Percentiles rank a stretch among this genome's conserved stretches.
These are phyloP conservation scores for Euphorbia pulcherrima DNA, from an alignment of 345 rosid genomes.

Conservation along the genomic window DNA sequence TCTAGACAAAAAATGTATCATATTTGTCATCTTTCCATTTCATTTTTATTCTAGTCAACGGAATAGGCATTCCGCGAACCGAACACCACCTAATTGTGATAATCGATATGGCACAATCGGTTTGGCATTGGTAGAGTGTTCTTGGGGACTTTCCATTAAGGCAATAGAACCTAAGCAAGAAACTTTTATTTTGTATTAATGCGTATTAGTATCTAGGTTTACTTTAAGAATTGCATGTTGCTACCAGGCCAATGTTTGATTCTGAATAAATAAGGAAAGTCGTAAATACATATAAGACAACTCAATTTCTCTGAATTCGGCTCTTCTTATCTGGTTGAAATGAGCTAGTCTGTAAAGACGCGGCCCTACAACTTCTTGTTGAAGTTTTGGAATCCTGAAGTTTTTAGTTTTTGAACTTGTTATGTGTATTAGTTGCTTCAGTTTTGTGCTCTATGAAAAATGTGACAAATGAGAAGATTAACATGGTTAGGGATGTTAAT, in stretches of 20 bases:
- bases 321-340: neutral
- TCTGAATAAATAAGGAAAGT: neutral
- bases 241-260: neutral
- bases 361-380: neutral
- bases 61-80: no score
- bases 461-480: slow-evolving; percentile 18
- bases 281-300: neutral
- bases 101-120: neutral
- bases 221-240: neutral
- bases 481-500: slow-evolving; percentile 12
- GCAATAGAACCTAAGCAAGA: neutral
- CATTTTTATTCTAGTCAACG: no score
- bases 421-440: neutral
- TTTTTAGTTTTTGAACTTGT: neutral
- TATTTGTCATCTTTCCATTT: no score
- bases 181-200: neutral
- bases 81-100: no score
- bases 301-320: neutral
- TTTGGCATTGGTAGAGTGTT: neutral
- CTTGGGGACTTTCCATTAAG: neutral
- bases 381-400: neutral
- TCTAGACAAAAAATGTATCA: no score
- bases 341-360: neutral
- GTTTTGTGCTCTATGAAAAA: neutral
- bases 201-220: neutral